Evolutionary conservation across 1,284 basidiomycete species (phyloP), one percentile per base, ranked within the genome.

Genomic region (Neonothopanus nambi): DNA sequence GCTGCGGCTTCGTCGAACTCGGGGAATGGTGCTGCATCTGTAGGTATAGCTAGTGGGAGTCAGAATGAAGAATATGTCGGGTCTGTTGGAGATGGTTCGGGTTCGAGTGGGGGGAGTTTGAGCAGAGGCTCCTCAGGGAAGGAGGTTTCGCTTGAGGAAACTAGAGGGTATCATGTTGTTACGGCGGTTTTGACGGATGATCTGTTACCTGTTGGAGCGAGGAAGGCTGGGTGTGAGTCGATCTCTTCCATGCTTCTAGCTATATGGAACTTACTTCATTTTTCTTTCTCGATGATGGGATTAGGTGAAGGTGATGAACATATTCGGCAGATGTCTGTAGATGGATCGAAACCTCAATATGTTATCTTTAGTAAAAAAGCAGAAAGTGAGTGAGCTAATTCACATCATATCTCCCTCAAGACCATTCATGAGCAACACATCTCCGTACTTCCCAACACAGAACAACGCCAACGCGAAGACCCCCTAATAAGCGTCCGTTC

Each of bases 121-220:
- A 33, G 13, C 3, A 13, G 13, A 33, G 3, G 30, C 2, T 8
- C 30, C 13, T 11, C 9, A 11, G 30, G 30, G 30, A 33, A 33
- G 8, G 30, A 33, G 40, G 53, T 60, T 21, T 60, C 59, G 1
- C 57, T 59, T 23, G 49, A 54, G 44, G 48, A 51, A 35, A 53
- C 58, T 13, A 57, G 60, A 11, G 60, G 61, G 41, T 57, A 57
- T 3, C 63, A 64, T 53, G 57, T 57, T 46, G 52, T 64, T 30
- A 64, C 61, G 8, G 57, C 61, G 23, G 52, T 64, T 12, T 54
- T 64, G 20, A 64, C 63, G 51, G 63, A 64, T 44, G 63, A 64
- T 41, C 52, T 64, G 20, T 48, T 64, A 17, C 63, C 63, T 11
- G 59, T 64, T 49, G 61, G 61, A 40, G 56, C 61, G 36, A 48